phyloP scores from a whole-genome alignment of 495 filamentous ascomycete genomes.

The Lindgomyces ingoldianus region DNA sequence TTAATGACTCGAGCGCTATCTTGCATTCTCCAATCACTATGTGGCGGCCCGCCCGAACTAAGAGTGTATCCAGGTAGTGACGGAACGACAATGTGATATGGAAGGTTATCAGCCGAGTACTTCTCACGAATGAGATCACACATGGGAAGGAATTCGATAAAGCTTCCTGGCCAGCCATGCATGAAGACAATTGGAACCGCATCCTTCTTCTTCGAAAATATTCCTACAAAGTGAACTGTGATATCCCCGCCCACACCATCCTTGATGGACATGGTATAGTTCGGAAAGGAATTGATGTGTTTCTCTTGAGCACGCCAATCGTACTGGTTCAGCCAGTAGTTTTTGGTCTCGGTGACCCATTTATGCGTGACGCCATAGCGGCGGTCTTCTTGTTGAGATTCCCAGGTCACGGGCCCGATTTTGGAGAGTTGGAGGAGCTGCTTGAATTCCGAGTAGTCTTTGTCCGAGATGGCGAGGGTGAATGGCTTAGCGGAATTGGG shows the following conservation, averaged over 20 bases:
- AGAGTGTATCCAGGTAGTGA: constrained; percentile 64
- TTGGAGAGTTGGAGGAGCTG: constrained; percentile 55
- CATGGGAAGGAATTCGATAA: constrained; percentile 56
- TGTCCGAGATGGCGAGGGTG: constrained; percentile 49
- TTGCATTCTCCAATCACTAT: constrained; percentile 50
- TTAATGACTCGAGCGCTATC: constrained; percentile 55
- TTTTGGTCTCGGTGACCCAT: constrained; percentile 59
- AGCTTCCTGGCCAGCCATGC: constrained; percentile 61
- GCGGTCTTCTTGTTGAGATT: constrained; percentile 50
- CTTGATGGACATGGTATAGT: constrained; percentile 56
- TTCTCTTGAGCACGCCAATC: constrained; percentile 52
- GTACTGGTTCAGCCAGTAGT: constrained; percentile 53
- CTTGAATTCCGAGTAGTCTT: constrained; percentile 52
- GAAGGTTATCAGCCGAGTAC: constrained; percentile 58
- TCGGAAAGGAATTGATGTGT: constrained; percentile 63
- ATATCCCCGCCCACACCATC: constrained; percentile 37
- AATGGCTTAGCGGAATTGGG: constrained; percentile 43
- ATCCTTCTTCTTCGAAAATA: constrained; percentile 60
- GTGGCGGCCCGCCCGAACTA: constrained; percentile 50
- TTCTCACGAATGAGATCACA: constrained; percentile 51
- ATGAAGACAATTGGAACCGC: constrained; percentile 63
- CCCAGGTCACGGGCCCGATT: constrained; percentile 55
- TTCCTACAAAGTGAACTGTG: constrained; percentile 61
- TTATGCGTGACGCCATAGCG: constrained; percentile 54
- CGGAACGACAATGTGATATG: constrained; percentile 68